These are phyloP conservation scores for Ustilago vetiveriae DNA, from an alignment of 1,284 basidiomycete genomes.

Conservation along the genomic window DNA sequence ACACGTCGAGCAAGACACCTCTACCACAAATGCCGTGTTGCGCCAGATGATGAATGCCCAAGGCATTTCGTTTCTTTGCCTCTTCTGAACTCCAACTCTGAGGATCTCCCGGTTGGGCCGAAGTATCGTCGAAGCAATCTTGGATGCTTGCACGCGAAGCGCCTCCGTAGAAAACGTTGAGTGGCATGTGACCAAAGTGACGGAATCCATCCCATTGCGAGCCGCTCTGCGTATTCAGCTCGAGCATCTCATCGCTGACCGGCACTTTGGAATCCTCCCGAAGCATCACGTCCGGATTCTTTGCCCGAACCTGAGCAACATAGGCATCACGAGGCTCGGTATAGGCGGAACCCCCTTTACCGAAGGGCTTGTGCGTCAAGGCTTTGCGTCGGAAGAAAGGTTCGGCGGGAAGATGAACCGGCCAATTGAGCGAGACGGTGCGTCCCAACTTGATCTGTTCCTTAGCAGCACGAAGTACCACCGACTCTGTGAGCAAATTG, in stretches of 20 bases:
- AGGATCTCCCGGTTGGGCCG: slow-evolving; percentile 30
- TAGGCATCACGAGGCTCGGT: slow-evolving; percentile 30
- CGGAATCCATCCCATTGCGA: slow-evolving; percentile 77
- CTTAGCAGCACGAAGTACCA: slow-evolving; percentile 73
- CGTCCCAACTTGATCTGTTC: slow-evolving; percentile 72
- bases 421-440: slow-evolving; percentile 54
- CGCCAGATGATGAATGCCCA: slow-evolving; percentile 69
- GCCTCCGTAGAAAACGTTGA: slow-evolving; percentile 57
- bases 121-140: slow-evolving; percentile 27
- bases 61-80: slow-evolving; percentile 25
- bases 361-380: slow-evolving; percentile 40
- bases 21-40: slow-evolving; percentile 78
- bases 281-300: slow-evolving; percentile 20
- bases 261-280: slow-evolving; percentile 27
- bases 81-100: slow-evolving; percentile 20
- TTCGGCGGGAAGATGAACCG: slow-evolving; percentile 53
- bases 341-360: slow-evolving; percentile 36
- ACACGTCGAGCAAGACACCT: slow-evolving; percentile 76
- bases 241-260: slow-evolving; percentile 61
- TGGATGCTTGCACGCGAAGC: slow-evolving; percentile 45
- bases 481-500: slow-evolving; percentile 75
- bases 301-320: slow-evolving; percentile 12
- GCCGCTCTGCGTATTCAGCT: slow-evolving; percentile 78
- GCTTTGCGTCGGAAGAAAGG: slow-evolving; percentile 53
- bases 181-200: slow-evolving; percentile 61